Percentiles rank a stretch among this genome's conserved stretches.
Conservation (phyloP, 169 alveolate species). For the Cryptosporidium canis region DNA sequence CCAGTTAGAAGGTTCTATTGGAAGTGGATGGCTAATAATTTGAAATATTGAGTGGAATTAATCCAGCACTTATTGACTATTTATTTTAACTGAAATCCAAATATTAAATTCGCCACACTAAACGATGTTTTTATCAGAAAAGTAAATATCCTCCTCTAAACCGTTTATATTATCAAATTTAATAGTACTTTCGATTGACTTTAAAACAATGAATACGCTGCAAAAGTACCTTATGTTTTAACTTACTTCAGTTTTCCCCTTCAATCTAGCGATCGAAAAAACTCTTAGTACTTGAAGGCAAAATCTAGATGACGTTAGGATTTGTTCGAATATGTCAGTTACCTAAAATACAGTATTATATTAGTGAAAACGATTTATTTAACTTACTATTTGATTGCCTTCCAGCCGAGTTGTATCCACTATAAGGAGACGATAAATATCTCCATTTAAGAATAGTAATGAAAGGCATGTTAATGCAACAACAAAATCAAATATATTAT, state of each 20-base stretch:
- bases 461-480: conserved; percentile 30
- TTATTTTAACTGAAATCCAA: background rate
- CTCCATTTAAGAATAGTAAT: conserved; percentile 47
- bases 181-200: conserved; percentile 16
- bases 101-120: background rate
- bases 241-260: conserved; percentile 63
- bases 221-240: background rate
- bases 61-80: background rate
- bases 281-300: conserved; percentile 45
- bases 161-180: conserved; percentile 17
- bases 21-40: conserved; percentile 40
- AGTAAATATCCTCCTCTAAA: conserved; percentile 5
- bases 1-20: conserved; percentile 44
- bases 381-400: conserved; percentile 63
- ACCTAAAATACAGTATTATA: background rate
- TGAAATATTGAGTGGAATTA: background rate
- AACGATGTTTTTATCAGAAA: conserved; percentile 30
- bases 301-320: conserved; percentile 56
- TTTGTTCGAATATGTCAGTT: conserved; percentile 59
- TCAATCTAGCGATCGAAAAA: conserved; percentile 43
- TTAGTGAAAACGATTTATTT: background rate
- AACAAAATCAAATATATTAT: conserved; percentile 50
- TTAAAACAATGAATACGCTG: background rate
- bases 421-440: conserved; percentile 37
- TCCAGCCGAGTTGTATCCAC: background rate